These are phyloP conservation scores for Hura crepitans DNA, from an alignment of 441 rosid species.

Conservation along the genomic window DNA sequence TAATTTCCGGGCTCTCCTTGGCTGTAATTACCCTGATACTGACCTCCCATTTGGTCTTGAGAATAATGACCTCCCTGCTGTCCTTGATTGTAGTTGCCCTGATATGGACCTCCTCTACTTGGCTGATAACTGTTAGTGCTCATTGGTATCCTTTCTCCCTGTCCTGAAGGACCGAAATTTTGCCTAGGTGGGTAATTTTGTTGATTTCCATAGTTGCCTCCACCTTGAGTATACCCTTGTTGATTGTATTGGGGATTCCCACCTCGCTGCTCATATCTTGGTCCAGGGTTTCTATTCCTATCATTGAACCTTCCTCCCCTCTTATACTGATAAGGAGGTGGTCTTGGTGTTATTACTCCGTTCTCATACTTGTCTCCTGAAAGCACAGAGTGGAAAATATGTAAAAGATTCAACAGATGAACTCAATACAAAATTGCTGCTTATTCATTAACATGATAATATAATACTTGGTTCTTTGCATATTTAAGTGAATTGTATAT, in stretches of 20 bases:
- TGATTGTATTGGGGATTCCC: slow-evolving; percentile 13
- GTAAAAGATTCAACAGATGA: not conserved
- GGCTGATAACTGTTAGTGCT: slow-evolving; percentile 27
- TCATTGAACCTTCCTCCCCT: slow-evolving; percentile 42
- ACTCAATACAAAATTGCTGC: not conserved
- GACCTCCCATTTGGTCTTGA: slow-evolving; percentile 29
- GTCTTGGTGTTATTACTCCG: slow-evolving; percentile 73
- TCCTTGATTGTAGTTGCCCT: slow-evolving; percentile 28
- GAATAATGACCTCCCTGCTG: slow-evolving; percentile 33
- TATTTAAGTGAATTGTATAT: not conserved
- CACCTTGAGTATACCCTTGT: slow-evolving; percentile 16
- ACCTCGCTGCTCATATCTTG: slow-evolving; percentile 23
- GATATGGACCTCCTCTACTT: slow-evolving; percentile 23
- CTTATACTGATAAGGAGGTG: slow-evolving; percentile 57
- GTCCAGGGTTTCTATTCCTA: slow-evolving; percentile 31
- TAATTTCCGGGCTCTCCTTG: slow-evolving; percentile 34
- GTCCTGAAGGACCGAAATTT: slow-evolving; percentile 38
- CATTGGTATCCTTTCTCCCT: slow-evolving; percentile 30
- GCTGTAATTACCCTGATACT: slow-evolving; percentile 23
- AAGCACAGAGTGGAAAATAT: not conserved
- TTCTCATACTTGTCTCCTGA: slow-evolving; percentile 82
- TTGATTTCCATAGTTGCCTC: slow-evolving; percentile 37
- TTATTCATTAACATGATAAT: not conserved
- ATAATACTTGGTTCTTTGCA: not conserved
- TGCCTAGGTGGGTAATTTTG: slow-evolving; percentile 41